Conservation (phyloP, 495 filamentous ascomycete species). For the Massariosphaeria phaeospora region DNA sequence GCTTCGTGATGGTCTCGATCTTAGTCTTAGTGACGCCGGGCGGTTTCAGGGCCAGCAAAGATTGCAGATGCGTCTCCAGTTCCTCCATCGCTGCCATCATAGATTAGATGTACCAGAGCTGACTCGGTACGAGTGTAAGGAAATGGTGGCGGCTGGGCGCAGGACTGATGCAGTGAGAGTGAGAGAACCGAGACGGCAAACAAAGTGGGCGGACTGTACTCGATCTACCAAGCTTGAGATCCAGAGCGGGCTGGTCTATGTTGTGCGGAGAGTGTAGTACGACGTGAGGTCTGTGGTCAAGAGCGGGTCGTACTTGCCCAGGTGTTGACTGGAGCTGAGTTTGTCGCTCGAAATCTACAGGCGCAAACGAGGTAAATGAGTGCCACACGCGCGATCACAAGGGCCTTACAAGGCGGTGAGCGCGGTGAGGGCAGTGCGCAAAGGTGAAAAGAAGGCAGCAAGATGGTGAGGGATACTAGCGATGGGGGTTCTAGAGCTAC, state of each 20-base stretch:
- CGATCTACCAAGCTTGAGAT: slow-evolving; percentile 17
- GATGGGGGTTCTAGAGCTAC: no score
- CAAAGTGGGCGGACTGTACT: slow-evolving; percentile 6
- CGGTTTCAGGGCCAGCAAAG: slow-evolving; percentile 83
- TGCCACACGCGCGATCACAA: no score
- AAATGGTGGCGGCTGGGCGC: neutral
- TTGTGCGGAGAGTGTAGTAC: slow-evolving; percentile 16
- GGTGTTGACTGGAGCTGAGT: no score
- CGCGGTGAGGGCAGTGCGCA: no score
- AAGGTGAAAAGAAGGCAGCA: no score
- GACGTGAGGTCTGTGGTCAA: neutral
- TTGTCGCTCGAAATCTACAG: neutral
- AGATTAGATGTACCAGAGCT: slow-evolving; percentile 16
- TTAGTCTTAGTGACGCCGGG: slow-evolving; percentile 90
- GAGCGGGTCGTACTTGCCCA: neutral
- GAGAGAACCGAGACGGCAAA: slow-evolving; percentile 15
- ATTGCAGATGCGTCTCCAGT: slow-evolving; percentile 82
- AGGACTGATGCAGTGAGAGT: neutral
- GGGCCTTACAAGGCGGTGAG: no score
- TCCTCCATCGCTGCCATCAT: slow-evolving; percentile 83
- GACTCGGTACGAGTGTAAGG: neutral
- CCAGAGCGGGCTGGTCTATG: slow-evolving; percentile 22
- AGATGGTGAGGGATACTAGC: no score
- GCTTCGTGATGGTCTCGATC: slow-evolving; percentile 74
- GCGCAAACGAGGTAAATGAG: neutral